A percentile compares a stretch with the other conserved stretches of the same genome.
These are phyloP conservation scores for Spizellomyces punctatus DNA, from an alignment of 192 early-diverging fungal genomes.

Conservation along the genomic window DNA sequence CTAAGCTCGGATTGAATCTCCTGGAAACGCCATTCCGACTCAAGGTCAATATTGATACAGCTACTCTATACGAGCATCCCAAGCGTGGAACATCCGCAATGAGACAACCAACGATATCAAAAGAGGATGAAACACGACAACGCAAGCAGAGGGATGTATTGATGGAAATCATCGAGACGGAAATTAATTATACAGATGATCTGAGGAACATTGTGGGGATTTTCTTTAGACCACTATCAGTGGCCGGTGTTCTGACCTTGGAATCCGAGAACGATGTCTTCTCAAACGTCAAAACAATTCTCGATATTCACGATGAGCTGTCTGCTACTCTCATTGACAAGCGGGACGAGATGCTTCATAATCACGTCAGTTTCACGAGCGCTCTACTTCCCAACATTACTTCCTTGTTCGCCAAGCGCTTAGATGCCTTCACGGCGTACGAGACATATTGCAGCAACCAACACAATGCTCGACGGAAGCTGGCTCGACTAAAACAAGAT, in stretches of 20 bases:
- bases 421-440: constrained; percentile 40
- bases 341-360: constrained; percentile 28
- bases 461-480: constrained; percentile 33
- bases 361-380: neutral
- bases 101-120: neutral
- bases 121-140: constrained; percentile 25
- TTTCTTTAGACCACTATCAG: constrained; percentile 37
- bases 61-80: constrained; percentile 1
- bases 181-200: constrained; percentile 42
- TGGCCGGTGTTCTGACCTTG: constrained; percentile 15
- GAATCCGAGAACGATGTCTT: constrained; percentile 33
- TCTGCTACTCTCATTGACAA: constrained; percentile 23
- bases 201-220: constrained; percentile 34
- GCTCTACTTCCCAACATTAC: neutral
- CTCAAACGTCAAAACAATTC: constrained; percentile 41
- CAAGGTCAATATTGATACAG: constrained; percentile 21
- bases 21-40: constrained; percentile 30
- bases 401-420: constrained; percentile 17
- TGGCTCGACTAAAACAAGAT: constrained; percentile 30
- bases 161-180: constrained; percentile 43
- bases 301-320: constrained; percentile 42
- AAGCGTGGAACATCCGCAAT: neutral
- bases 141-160: constrained; percentile 43
- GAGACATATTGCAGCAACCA: constrained; percentile 52
- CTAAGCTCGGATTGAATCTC: constrained; percentile 18